These are phyloP conservation scores for Elsinoe fawcettii DNA, from an alignment of 2,329 filamentous ascomycete genomes.

Conservation along the genomic window DNA sequence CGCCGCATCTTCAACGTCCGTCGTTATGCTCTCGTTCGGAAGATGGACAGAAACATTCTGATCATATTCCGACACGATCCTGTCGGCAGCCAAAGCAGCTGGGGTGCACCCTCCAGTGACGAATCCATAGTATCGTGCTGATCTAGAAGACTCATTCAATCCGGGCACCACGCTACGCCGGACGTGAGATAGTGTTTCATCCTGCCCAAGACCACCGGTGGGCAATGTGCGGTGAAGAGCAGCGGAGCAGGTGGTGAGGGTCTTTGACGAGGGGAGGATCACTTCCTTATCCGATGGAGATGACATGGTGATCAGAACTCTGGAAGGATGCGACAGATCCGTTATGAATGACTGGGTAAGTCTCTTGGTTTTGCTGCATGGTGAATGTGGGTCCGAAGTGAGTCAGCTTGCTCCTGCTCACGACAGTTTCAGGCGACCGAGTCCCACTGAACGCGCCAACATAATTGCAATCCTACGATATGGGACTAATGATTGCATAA, in stretches of 20 bases:
- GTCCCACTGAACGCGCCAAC: too few species aligned
- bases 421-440: too few species aligned
- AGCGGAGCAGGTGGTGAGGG: conserved; percentile 27
- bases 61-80: conserved; percentile 71
- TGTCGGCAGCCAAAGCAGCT: conserved; percentile 72
- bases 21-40: conserved; percentile 64
- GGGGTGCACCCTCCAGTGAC: conserved; percentile 76
- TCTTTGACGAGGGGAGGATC: conserved; percentile 31
- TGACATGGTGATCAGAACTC: not conserved
- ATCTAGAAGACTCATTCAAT: conserved; percentile 58
- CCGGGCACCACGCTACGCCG: conserved; percentile 43
- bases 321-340: not conserved
- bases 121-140: conserved; percentile 75
- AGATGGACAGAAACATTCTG: conserved; percentile 82
- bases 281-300: not conserved
- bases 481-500: too few species aligned
- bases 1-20: conserved; percentile 66
- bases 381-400: too few species aligned
- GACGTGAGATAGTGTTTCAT: conserved; percentile 38
- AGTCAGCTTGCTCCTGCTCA: too few species aligned
- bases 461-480: too few species aligned
- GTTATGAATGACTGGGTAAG: not conserved
- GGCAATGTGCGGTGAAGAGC: conserved; percentile 34
- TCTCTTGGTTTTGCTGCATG: too few species aligned
- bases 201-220: conserved; percentile 36